A percentile compares a stretch with the other conserved stretches of the same genome.
Conservation (phyloP, 306 rosid species). For the Vicia villosa region DNA sequence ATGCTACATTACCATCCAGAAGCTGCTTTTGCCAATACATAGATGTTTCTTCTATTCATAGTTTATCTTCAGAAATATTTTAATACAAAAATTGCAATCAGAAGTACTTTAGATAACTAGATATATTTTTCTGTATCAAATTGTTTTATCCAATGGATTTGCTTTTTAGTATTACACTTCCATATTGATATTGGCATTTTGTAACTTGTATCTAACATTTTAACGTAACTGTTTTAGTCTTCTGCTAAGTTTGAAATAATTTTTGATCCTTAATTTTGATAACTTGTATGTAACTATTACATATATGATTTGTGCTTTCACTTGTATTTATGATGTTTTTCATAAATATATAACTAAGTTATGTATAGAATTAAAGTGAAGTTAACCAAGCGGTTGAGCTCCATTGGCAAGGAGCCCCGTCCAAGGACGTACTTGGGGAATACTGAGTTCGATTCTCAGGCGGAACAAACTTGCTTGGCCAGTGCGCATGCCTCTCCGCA, state of each 20-base stretch:
- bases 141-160: slow-evolving; percentile 21
- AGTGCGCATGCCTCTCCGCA: too few species aligned
- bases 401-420: too few species aligned
- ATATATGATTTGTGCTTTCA: too few species aligned
- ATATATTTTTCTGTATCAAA: slow-evolving; percentile 37
- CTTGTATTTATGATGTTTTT: too few species aligned
- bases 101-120: slow-evolving; percentile 34
- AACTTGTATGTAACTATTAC: too few species aligned
- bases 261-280: not conserved
- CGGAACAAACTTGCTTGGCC: too few species aligned
- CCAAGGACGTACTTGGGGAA: too few species aligned
- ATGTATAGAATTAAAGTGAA: too few species aligned
- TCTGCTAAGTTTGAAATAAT: slow-evolving; percentile 24
- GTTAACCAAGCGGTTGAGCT: too few species aligned
- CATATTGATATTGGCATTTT: slow-evolving; percentile 21
- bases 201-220: slow-evolving; percentile 51
- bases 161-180: not conserved
- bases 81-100: not conserved
- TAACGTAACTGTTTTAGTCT: slow-evolving; percentile 30
- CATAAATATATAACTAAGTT: too few species aligned
- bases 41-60: slow-evolving; percentile 21
- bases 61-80: slow-evolving; percentile 18
- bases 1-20: slow-evolving; percentile 81
- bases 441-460: too few species aligned
- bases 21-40: slow-evolving; percentile 45